Conservation (phyloP, 345 rosid genomes). For the Cardamine chenopodiifolia region DNA sequence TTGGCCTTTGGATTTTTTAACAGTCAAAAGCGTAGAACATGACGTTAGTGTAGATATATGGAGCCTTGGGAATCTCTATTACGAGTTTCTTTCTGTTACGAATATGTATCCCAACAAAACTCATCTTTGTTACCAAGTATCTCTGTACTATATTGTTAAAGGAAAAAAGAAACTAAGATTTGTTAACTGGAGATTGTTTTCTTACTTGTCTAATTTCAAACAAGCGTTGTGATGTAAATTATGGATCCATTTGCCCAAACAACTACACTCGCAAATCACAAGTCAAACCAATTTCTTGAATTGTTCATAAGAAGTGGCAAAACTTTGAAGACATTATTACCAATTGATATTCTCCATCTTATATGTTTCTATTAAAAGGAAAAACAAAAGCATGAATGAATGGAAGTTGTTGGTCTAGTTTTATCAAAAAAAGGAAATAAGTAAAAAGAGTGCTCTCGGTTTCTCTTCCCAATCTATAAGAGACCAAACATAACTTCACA, state of each 20-base stretch:
- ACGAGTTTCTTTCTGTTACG: too few relatives aligned
- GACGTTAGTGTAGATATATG: too few relatives aligned
- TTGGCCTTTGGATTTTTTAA: too few relatives aligned
- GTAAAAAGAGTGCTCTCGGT: too few relatives aligned
- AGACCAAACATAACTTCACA: constrained; percentile 18
- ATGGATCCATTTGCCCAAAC: background rate
- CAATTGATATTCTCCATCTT: background rate
- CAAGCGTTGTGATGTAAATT: background rate
- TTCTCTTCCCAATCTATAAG: too few relatives aligned
- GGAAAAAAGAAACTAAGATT: background rate
- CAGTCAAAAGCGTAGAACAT: too few relatives aligned
- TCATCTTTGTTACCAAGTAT: background rate
- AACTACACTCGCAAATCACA: too few relatives aligned
- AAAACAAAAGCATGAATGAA: background rate
- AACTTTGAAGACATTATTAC: background rate
- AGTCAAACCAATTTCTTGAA: background rate
- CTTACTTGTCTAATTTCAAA: background rate
- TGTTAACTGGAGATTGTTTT: background rate
- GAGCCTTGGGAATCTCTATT: too few relatives aligned
- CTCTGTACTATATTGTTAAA: constrained; percentile 10
- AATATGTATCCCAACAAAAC: too few relatives aligned
- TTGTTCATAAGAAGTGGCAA: background rate
- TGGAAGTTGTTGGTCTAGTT: background rate
- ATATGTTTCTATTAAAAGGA: background rate
- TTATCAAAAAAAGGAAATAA: background rate